phyloP scores from a whole-genome alignment of 1,284 basidiomycete genomes.

The Pseudozyma flocculosa region DNA sequence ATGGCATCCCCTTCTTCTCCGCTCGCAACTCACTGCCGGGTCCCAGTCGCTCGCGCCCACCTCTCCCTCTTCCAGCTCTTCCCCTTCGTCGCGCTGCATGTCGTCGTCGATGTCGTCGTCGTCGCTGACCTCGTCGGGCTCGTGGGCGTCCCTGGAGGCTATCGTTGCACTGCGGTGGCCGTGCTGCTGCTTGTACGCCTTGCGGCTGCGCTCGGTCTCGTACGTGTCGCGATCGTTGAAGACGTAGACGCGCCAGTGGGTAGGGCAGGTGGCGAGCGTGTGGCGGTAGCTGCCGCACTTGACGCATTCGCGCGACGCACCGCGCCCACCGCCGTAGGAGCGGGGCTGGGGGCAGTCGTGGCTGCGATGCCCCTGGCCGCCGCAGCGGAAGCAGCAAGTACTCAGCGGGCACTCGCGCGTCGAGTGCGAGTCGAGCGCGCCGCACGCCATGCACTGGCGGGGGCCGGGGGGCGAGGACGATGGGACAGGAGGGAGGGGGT shows the following conservation, averaged over 20 bases:
- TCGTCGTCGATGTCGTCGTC: slow-evolving; percentile 13
- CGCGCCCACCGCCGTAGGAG: neutral
- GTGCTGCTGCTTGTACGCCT: slow-evolving; percentile 13
- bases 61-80: slow-evolving; percentile 16
- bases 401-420: slow-evolving; percentile 80
- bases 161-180: slow-evolving; percentile 1
- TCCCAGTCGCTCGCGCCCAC: slow-evolving; percentile 31
- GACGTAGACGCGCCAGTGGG: slow-evolving; percentile 81
- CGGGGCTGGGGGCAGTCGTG: slow-evolving; percentile 65
- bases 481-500: neutral
- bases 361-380: slow-evolving; percentile 80
- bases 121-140: slow-evolving; percentile 9
- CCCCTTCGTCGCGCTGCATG: slow-evolving; percentile 7
- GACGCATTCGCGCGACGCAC: slow-evolving; percentile 65
- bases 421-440: slow-evolving; percentile 78
- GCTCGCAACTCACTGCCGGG: slow-evolving; percentile 18
- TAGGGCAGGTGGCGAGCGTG: slow-evolving; percentile 76
- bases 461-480: neutral
- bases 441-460: slow-evolving; percentile 79
- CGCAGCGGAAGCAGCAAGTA: slow-evolving; percentile 79
- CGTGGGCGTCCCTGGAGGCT: slow-evolving; percentile 4
- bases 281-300: slow-evolving; percentile 74
- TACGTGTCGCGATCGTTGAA: slow-evolving; percentile 69
- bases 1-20: too few relatives aligned
- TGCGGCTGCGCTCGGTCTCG: slow-evolving; percentile 21